These are phyloP conservation scores for Flaveria trinervia DNA, from an alignment of 129 eudicot species.

Conservation along the genomic window DNA sequence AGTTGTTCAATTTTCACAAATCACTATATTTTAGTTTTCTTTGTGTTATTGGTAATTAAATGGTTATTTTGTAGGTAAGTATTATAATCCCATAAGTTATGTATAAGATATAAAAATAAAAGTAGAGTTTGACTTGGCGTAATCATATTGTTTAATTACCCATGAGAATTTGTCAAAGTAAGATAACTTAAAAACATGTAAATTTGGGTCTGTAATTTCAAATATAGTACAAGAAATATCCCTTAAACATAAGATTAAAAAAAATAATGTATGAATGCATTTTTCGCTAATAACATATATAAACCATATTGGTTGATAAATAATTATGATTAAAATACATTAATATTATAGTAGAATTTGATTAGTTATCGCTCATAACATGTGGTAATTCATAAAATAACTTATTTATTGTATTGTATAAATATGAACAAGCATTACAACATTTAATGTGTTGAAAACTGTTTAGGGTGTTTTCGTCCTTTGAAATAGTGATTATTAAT, in stretches of 20 bases:
- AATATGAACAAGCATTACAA: not conserved
- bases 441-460: not conserved
- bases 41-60: too few relatives aligned
- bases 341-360: too few relatives aligned
- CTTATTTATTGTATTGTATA: not conserved
- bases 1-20: not conserved
- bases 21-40: too few relatives aligned
- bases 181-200: not conserved
- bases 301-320: too few relatives aligned
- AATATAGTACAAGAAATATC: not conserved
- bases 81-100: not conserved
- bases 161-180: slow-evolving; percentile 10
- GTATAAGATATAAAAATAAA: not conserved
- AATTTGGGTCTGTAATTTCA: not conserved
- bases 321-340: too few relatives aligned
- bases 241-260: not conserved
- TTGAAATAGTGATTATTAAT: not conserved
- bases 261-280: too few relatives aligned
- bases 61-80: too few relatives aligned
- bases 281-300: too few relatives aligned
- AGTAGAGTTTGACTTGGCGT: slow-evolving; percentile 13
- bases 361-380: not conserved
- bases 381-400: not conserved
- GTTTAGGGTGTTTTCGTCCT: not conserved
- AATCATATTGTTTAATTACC: not conserved